Conservation (phyloP, 805 yeast species). For the Spathaspora girioi region DNA sequence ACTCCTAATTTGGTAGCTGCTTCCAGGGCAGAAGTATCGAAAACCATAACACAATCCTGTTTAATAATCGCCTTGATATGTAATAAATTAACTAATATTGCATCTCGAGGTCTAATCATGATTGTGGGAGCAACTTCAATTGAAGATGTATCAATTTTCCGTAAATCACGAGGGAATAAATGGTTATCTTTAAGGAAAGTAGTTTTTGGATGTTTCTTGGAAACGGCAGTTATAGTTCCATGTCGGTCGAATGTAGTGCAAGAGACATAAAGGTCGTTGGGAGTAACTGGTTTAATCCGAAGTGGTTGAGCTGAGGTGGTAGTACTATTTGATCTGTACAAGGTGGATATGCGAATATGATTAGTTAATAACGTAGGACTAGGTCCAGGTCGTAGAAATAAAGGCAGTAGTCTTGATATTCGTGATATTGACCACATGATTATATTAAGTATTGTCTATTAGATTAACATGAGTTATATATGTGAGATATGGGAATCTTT, state of each 20-base stretch:
- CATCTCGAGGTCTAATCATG: conserved; percentile 66
- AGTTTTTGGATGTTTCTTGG: conserved; percentile 70
- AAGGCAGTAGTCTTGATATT: background rate
- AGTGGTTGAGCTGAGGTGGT: background rate
- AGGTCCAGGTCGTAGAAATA: background rate
- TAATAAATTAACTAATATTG: conserved; percentile 76
- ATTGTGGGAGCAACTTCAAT: conserved; percentile 87
- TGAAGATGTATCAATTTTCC: conserved; percentile 74
- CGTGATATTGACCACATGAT: background rate
- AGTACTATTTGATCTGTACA: background rate
- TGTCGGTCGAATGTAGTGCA: conserved; percentile 76
- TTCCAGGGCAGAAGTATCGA: conserved; percentile 70
- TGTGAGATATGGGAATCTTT: background rate
- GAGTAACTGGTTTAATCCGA: conserved; percentile 38
- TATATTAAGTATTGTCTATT: background rate
- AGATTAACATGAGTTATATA: background rate
- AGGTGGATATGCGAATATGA: background rate
- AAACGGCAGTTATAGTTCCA: conserved; percentile 69
- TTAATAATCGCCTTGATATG: conserved; percentile 90
- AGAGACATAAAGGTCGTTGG: conserved; percentile 53
- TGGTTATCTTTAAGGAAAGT: conserved; percentile 67
- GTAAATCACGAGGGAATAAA: conserved; percentile 78
- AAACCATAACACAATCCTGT: conserved; percentile 72
- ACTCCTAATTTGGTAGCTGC: conserved; percentile 70
- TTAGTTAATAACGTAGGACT: background rate